A percentile compares a stretch with the other conserved stretches of the same genome.
Evolutionary conservation across 768 basidiomycete genomes (phyloP).

Genomic region (Boletus barrowsii): DNA sequence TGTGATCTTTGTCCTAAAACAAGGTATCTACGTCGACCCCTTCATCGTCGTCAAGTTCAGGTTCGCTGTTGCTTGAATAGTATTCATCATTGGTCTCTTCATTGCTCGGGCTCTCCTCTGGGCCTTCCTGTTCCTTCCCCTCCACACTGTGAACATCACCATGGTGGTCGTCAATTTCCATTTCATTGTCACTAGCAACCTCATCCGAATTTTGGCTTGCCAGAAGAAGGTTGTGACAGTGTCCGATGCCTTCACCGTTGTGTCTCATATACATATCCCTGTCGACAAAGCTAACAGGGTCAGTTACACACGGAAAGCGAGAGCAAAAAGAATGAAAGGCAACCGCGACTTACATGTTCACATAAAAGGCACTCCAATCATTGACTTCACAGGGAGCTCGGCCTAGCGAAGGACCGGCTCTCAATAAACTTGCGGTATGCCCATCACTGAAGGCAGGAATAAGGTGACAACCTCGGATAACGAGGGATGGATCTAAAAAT

Average conservation of each 20-base stretch:
- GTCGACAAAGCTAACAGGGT: conserved; percentile 2
- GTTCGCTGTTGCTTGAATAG: no score
- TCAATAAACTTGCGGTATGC: neutral
- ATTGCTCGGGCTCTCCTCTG: no score
- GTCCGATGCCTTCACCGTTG: conserved; percentile 28
- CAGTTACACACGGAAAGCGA: neutral
- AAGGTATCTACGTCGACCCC: no score
- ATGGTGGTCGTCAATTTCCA: no score
- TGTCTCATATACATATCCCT: conserved; percentile 10
- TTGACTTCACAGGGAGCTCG: neutral
- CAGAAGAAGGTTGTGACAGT: conserved; percentile 5
- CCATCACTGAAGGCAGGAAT: conserved; percentile 34
- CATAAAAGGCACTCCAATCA: conserved; percentile 23
- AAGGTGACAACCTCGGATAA: conserved; percentile 32
- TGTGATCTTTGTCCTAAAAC: no score
- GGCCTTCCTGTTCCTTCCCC: no score
- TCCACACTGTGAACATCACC: no score
- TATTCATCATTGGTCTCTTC: no score
- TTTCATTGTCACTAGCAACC: neutral
- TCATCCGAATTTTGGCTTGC: no score
- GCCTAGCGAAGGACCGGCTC: neutral
- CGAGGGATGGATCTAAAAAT: conserved; percentile 33
- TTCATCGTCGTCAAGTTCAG: no score
- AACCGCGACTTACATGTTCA: conserved; percentile 33
- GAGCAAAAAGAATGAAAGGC: no score